These are phyloP conservation scores for Phytophthora parvispora DNA, from an alignment of 352 stramenopile genomes.

Conservation along the genomic window DNA sequence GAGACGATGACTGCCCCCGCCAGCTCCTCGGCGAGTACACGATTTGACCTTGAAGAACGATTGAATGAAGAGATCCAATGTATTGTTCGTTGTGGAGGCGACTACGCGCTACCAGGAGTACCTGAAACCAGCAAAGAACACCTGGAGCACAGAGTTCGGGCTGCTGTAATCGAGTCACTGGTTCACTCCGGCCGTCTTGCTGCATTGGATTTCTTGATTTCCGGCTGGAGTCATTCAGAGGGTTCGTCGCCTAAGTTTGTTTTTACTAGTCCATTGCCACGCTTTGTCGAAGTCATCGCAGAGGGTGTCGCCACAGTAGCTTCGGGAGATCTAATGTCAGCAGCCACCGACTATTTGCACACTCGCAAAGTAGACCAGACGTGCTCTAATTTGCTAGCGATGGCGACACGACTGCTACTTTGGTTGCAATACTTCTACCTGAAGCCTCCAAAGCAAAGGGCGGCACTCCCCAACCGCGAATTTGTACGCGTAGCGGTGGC, in stretches of 20 bases:
- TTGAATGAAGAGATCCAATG: constrained; percentile 67
- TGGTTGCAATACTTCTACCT: constrained; percentile 79
- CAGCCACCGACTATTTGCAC: constrained; percentile 60
- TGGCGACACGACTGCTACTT: constrained; percentile 58
- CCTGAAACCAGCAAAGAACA: constrained; percentile 56
- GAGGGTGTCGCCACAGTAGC: constrained; percentile 62
- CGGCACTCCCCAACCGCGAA: constrained; percentile 45
- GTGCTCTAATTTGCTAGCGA: constrained; percentile 67
- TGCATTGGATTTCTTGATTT: constrained; percentile 70
- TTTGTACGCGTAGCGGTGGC: constrained; percentile 74
- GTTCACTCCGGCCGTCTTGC: constrained; percentile 56
- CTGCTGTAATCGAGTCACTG: constrained; percentile 57
- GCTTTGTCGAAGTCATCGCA: constrained; percentile 69
- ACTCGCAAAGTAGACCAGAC: constrained; percentile 75
- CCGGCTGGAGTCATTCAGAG: constrained; percentile 46
- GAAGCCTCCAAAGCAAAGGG: constrained; percentile 46
- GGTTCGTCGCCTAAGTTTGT: constrained; percentile 13
- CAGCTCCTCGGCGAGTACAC: constrained; percentile 9
- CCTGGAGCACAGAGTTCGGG: constrained; percentile 45
- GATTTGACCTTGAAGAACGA: constrained; percentile 56
- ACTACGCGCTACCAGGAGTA: constrained; percentile 44
- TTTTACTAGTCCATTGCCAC: constrained; percentile 56
- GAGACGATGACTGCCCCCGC: constrained; percentile 38
- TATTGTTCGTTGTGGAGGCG: constrained; percentile 40
- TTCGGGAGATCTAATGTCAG: constrained; percentile 63